phyloP scores from a whole-genome alignment of 352 stramenopile genomes.

The Phytophthora pinifolia region DNA sequence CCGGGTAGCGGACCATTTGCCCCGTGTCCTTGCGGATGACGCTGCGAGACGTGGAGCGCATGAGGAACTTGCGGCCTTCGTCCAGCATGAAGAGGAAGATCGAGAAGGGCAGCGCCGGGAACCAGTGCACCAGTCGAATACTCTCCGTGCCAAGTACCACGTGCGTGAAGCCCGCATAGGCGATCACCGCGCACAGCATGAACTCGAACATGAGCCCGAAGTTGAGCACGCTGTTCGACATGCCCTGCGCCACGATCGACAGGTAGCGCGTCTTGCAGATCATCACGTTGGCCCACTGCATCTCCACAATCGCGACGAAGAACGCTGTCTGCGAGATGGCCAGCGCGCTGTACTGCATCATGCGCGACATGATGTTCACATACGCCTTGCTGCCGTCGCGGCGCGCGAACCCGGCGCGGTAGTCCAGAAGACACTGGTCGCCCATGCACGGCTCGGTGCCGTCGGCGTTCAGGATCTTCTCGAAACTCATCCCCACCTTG shows the following conservation, averaged over 20 bases:
- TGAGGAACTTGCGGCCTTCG: slow-evolving; percentile 90
- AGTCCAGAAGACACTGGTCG: slow-evolving; percentile 57
- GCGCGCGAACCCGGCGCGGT: slow-evolving; percentile 49
- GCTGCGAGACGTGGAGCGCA: slow-evolving; percentile 78
- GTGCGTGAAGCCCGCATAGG: slow-evolving; percentile 85
- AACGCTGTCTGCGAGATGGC: slow-evolving; percentile 84
- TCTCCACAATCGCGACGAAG: slow-evolving; percentile 86
- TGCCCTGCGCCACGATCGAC: slow-evolving; percentile 89
- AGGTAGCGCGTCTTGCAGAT: slow-evolving; percentile 94
- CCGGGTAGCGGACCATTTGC: slow-evolving; percentile 78
- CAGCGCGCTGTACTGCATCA: slow-evolving; percentile 86
- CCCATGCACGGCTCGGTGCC: slow-evolving; percentile 37
- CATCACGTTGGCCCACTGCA: slow-evolving; percentile 91
- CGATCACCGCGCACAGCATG: slow-evolving; percentile 80
- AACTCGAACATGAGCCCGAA: slow-evolving; percentile 94
- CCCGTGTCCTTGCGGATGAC: slow-evolving; percentile 77
- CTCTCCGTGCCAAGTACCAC: slow-evolving; percentile 83
- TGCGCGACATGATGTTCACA: slow-evolving; percentile 88
- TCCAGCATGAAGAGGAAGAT: slow-evolving; percentile 90
- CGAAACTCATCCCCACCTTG: slow-evolving; percentile 49
- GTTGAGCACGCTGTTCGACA: slow-evolving; percentile 92
- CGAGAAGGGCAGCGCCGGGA: slow-evolving; percentile 88
- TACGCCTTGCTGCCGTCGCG: slow-evolving; percentile 31
- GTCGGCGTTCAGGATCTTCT: slow-evolving; percentile 41
- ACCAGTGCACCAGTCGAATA: slow-evolving; percentile 91